Base-by-base conservation (phyloP, 257 asterid species). In the Scutellaria galericulata region DNA sequence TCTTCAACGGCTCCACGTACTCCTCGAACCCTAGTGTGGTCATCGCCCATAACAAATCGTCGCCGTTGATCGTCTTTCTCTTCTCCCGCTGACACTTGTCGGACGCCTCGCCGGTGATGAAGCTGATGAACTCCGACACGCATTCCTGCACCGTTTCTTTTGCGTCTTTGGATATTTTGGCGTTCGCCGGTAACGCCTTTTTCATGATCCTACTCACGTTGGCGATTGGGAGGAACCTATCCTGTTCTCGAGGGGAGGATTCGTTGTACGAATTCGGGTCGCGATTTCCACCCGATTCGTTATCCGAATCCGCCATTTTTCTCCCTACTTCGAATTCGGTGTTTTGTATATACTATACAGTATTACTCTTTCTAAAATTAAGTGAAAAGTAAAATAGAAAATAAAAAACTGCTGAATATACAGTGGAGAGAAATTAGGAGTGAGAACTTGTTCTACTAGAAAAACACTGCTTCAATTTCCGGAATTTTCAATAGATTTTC, bases 231-330 rank as follows among this genome's bases (percentile, higher is more conserved):
- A 87, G 89, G 77, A 87, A 83, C 75, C 89, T 77, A 79, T 87
- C 93, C 70, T 85, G 93, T 66, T 87, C 92, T n/a, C 83, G 79
- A 0, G 77, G 82, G 7, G 89, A 86, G 50, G 57, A 64, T n/a
- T 84, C 92, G 76, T 64, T 60, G 69, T 57, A 82, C 56, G 77
- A 70, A 73, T 73, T 77, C 75, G 75, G 81, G 50, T 82, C 87
- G 42, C 80, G 84, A 18, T 87, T 81, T 1, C 94, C 96, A 45
- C 96, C 96, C 13, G 97, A 91, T 76, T 91, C 96, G 74, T 89
- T 91, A 71, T 89, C 97, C 4, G 96, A 89, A 80, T 91, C 97
- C 22, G 91, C 97, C 97, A 91, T 89, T 56, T 6, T 58, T 39
- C 0, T 20, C 15, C 31, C 37, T 31, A 31, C 37, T 31, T 31